These are phyloP conservation scores for Pichia sp. DNA, from an alignment of 1,139 yeast species.

Conservation along the genomic window DNA sequence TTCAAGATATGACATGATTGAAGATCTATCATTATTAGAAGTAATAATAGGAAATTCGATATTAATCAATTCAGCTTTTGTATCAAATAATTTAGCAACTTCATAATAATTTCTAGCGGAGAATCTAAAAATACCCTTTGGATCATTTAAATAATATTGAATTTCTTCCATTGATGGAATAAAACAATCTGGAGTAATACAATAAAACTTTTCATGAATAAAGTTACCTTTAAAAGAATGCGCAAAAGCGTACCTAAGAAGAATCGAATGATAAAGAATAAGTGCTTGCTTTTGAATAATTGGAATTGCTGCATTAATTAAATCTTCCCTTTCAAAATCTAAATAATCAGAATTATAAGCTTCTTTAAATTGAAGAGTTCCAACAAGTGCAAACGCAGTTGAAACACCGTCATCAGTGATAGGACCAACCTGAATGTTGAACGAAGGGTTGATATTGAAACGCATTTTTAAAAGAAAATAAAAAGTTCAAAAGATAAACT, in stretches of 20 bases:
- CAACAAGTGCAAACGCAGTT: not conserved
- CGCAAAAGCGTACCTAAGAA: not conserved
- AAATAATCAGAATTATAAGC: constrained; percentile 1
- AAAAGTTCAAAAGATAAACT: not conserved
- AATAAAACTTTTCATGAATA: not conserved
- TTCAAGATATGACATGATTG: not conserved
- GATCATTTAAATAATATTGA: not conserved
- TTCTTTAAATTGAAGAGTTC: constrained; percentile 7
- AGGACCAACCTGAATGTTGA: not conserved
- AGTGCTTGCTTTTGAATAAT: constrained; percentile 4
- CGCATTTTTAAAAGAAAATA: not conserved
- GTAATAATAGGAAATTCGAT: not conserved
- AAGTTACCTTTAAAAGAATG: not conserved
- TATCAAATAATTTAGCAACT: not conserved
- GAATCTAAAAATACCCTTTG: constrained; percentile 5
- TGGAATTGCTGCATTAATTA: not conserved
- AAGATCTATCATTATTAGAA: not conserved
- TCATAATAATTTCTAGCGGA: not conserved
- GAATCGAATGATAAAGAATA: constrained; percentile 1
- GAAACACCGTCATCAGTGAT: not conserved
- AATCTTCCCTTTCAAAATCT: not conserved
- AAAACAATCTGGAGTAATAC: constrained; percentile 1
- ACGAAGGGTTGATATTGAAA: not conserved
- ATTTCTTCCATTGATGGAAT: not conserved
- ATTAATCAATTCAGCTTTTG: not conserved